Percentiles rank a stretch among this genome's conserved stretches.
phyloP scores from a whole-genome alignment of 148 eudicot genomes.

The Nepenthes mirabilis region DNA sequence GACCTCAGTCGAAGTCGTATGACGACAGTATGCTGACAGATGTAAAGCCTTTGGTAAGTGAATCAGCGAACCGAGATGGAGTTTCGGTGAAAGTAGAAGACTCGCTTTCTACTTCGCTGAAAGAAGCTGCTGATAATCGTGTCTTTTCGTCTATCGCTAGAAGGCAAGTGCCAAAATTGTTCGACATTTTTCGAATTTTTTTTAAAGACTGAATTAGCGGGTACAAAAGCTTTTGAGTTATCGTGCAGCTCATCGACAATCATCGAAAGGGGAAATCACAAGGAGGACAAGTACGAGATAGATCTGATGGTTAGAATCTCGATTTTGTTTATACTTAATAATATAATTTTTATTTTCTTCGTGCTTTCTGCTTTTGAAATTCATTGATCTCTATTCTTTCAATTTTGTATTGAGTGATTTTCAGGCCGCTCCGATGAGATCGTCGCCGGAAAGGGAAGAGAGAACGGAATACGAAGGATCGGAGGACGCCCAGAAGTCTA shows the following conservation, averaged over 20 bases:
- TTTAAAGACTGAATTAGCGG: not conserved
- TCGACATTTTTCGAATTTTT: constrained; percentile 1
- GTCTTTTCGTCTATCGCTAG: constrained; percentile 30
- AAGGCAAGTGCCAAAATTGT: constrained; percentile 31
- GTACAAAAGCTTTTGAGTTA: not conserved
- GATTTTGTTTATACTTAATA: not conserved
- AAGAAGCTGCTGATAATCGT: constrained; percentile 36
- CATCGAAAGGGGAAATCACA: constrained; percentile 28
- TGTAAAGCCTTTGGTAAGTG: constrained; percentile 13
- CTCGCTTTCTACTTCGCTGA: constrained; percentile 23
- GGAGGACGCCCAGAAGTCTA: constrained; percentile 25
- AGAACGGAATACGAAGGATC: constrained; percentile 14
- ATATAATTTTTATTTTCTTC: not conserved
- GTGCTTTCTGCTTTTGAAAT: not conserved
- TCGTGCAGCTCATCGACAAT: constrained; percentile 23
- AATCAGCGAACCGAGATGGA: constrained; percentile 19
- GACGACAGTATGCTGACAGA: constrained; percentile 2
- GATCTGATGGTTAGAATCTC: constrained; percentile 81
- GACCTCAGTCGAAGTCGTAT: not conserved
- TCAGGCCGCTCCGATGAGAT: constrained; percentile 76
- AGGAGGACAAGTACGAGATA: constrained; percentile 67
- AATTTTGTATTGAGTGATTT: not conserved
- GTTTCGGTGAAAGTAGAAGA: constrained; percentile 38
- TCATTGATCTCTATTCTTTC: not conserved
- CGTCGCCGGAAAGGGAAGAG: constrained; percentile 62